These are phyloP conservation scores for Macrophomina pseudophaseolina DNA, from an alignment of 2,329 filamentous ascomycete genomes.

Conservation along the genomic window DNA sequence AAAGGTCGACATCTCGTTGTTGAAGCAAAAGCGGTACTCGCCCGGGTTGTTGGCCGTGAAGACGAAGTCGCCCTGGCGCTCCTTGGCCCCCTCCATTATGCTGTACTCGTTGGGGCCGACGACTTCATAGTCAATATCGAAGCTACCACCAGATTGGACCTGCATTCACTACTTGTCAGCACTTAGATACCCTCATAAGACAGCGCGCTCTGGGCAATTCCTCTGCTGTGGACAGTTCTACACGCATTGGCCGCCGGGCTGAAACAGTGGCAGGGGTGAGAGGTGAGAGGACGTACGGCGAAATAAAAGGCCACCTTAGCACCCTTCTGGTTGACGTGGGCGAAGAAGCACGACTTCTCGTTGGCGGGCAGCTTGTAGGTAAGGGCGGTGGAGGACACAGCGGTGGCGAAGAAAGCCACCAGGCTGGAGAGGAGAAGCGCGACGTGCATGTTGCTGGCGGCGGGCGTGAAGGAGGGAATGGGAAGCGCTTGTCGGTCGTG, in stretches of 20 bases:
- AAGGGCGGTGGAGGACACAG: conserved; percentile 83
- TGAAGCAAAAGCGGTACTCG: conserved; percentile 97
- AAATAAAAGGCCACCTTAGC: conserved; percentile 99
- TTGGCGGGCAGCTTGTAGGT: conserved; percentile 91
- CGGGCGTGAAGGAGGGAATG: background rate
- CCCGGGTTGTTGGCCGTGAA: conserved; percentile 88
- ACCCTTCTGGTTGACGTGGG: conserved; percentile 74
- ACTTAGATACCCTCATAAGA: background rate
- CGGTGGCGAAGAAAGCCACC: conserved; percentile 71
- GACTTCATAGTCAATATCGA: conserved; percentile 94
- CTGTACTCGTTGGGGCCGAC: conserved; percentile 79
- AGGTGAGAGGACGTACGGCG: conserved; percentile 67
- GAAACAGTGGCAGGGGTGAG: too few species aligned
- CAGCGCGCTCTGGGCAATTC: too few species aligned
- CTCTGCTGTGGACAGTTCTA: too few species aligned
- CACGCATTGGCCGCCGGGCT: background rate
- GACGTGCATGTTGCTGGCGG: conserved; percentile 40
- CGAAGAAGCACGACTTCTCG: conserved; percentile 96
- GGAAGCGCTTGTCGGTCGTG: conserved; percentile 6
- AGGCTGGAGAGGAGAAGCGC: conserved; percentile 52
- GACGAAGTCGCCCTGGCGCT: conserved; percentile 95
- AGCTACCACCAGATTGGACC: conserved; percentile 98
- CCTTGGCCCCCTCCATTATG: conserved; percentile 86
- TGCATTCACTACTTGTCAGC: conserved; percentile 43
- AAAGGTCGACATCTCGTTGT: conserved; percentile 98